Conservation (phyloP, 129 eudicot genomes). For the Flaveria robusta region DNA sequence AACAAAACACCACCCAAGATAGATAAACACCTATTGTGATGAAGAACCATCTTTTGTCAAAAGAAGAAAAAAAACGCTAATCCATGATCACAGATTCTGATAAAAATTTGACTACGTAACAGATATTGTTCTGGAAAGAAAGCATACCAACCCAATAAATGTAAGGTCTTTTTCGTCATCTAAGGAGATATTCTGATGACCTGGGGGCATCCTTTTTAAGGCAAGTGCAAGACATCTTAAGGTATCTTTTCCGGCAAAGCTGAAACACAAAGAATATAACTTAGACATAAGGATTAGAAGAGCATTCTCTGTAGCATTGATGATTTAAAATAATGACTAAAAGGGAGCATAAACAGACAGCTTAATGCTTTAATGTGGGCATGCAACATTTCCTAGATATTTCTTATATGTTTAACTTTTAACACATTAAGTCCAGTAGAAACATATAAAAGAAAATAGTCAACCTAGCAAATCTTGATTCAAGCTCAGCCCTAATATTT, state of each 20-base stretch:
- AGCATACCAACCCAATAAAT: slow-evolving; percentile 99
- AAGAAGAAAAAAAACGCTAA: neutral
- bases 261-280: slow-evolving; percentile 38
- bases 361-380: slow-evolving; percentile 7
- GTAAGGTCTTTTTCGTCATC: slow-evolving; percentile 91
- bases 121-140: slow-evolving; percentile 40
- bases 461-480: slow-evolving; percentile 80
- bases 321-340: neutral
- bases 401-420: neutral
- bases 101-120: neutral
- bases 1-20: neutral
- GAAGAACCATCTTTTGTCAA: neutral
- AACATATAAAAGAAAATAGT: slow-evolving; percentile 2
- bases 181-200: slow-evolving; percentile 72
- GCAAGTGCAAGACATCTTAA: slow-evolving; percentile 96
- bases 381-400: slow-evolving; percentile 12
- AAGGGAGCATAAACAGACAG: neutral
- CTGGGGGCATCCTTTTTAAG: slow-evolving; percentile 79
- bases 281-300: slow-evolving; percentile 23
- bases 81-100: neutral
- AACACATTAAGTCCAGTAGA: neutral
- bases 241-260: slow-evolving; percentile 97
- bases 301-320: slow-evolving; percentile 1
- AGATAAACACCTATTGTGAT: neutral
- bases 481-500: slow-evolving; percentile 70